Base-by-base conservation (phyloP, 768 basidiomycete genomes). In the Baorangia bicolor region DNA sequence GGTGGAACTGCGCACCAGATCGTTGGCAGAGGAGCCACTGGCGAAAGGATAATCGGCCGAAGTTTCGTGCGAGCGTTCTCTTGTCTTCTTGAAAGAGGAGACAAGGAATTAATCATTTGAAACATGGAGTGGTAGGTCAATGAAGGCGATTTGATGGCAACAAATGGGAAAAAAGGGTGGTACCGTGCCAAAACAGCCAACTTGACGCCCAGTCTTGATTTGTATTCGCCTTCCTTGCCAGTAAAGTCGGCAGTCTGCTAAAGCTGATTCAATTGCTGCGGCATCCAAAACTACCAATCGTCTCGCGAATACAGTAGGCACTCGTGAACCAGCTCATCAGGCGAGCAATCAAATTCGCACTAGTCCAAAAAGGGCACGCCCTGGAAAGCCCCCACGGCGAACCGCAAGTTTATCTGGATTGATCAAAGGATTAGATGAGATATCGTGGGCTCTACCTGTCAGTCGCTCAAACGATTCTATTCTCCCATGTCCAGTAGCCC, bases 261-360 rank as follows among this genome's bases (percentile, higher is more conserved):
- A n/a, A 31, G n/a, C n/a, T 2, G 33, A 34, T 30, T 25, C 38
- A 45, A 37, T 28, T 14, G 53, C 39, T 27, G 47, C 54, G 23
- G 34, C 30, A 11, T 2, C 34, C 10, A 20, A 27, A 10, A 27
- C 27, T 1, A 6, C 6, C 25, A 33, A 41, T 27, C 18, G 25
- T 23, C 44, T 41, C 12, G 38, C 16, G 25, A 44, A 43, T 10
- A 13, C 11, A 38, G 9, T 25, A 18, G n/a, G 34, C 18, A 8
- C 51, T 23, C 4, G 7, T n/a, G 45, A 64, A 44, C 64, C 51
- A 51, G 64, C 25, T 56, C 60, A 25, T 18, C 12, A 27, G 38
- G 25, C 12, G 5, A 11, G 10, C 14, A 10, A 23, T 11, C 18
- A 16, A n/a, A 21, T 11, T 27, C 13, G 27, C 49, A 33, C n/a